phyloP scores from a whole-genome alignment of 164 flowering plant species.

The Berberis thunbergii region DNA sequence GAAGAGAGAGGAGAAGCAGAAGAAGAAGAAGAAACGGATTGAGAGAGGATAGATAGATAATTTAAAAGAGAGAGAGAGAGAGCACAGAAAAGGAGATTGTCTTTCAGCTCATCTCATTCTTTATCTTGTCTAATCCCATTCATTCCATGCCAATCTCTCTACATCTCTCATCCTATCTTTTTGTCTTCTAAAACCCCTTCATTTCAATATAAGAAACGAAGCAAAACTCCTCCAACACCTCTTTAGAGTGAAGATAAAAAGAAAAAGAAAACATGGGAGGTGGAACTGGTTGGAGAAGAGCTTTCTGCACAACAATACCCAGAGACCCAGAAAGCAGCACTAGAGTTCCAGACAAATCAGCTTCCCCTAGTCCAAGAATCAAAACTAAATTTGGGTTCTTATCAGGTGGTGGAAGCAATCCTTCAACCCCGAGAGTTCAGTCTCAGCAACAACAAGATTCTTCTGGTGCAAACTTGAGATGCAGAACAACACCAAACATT shows the following conservation, averaged over 20 bases:
- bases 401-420: slow-evolving; percentile 40
- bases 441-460: slow-evolving; percentile 14
- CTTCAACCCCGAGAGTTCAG: slow-evolving; percentile 57
- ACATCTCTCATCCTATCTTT: slow-evolving; percentile 17
- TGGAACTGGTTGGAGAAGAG: slow-evolving; percentile 83
- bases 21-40: background rate
- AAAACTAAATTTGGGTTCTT: slow-evolving; percentile 39
- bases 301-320: slow-evolving; percentile 69
- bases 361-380: slow-evolving; percentile 32
- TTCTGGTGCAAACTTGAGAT: slow-evolving; percentile 22
- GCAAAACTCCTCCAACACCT: background rate
- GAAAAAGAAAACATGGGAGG: background rate
- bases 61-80: slow-evolving; percentile 7
- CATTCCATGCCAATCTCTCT: background rate
- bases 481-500: slow-evolving; percentile 20
- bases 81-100: background rate
- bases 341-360: slow-evolving; percentile 10
- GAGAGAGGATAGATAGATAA: background rate
- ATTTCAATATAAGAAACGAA: slow-evolving; percentile 3
- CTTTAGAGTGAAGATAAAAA: background rate
- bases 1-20: background rate
- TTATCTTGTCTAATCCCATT: slow-evolving; percentile 13
- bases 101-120: background rate
- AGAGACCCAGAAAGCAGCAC: slow-evolving; percentile 29
- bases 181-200: slow-evolving; percentile 24